A percentile compares a stretch with the other conserved stretches of the same genome.
Conservation (phyloP, 805 yeast species). For the Debaryomyces hansenii region DNA sequence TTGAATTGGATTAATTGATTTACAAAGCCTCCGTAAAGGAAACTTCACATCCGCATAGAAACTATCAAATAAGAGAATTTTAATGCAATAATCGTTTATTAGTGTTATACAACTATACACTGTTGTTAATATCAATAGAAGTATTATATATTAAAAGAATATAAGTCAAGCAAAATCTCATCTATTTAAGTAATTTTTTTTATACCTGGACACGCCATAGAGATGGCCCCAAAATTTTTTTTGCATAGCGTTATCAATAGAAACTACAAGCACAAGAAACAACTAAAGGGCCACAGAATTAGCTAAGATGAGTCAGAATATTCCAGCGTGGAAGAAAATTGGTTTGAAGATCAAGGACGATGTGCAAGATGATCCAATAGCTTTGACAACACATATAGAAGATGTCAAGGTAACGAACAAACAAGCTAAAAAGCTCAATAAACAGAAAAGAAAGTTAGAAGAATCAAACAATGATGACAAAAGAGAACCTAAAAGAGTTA, state of each 20-base stretch:
- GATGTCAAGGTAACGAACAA: conserved; percentile 41
- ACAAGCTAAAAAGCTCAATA: conserved; percentile 42
- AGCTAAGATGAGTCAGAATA: conserved; percentile 2
- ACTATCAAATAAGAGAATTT: not conserved
- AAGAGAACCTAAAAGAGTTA: conserved; percentile 65
- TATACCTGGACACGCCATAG: not conserved
- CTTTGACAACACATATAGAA: conserved; percentile 46
- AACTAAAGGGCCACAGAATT: too few species aligned
- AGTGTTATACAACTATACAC: not conserved
- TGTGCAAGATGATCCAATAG: conserved; percentile 45
- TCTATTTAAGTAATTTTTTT: too few species aligned
- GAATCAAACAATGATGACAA: conserved; percentile 16
- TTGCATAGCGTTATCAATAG: not conserved
- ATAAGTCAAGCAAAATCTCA: not conserved
- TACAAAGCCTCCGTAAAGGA: conserved; percentile 1
- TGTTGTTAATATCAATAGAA: not conserved
- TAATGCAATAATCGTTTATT: not conserved
- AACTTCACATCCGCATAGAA: conserved; percentile 14
- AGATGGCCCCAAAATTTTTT: conserved; percentile 4
- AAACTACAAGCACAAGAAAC: not conserved
- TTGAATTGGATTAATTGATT: conserved; percentile 7
- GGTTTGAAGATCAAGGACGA: conserved; percentile 64
- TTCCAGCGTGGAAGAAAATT: conserved; percentile 81
- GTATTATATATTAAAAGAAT: not conserved
- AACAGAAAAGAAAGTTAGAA: conserved; percentile 25